Percentiles rank a stretch among this genome's conserved stretches.
Evolutionary conservation across 495 filamentous ascomycete species (phyloP).

Genomic region (Evernia prunastri): DNA sequence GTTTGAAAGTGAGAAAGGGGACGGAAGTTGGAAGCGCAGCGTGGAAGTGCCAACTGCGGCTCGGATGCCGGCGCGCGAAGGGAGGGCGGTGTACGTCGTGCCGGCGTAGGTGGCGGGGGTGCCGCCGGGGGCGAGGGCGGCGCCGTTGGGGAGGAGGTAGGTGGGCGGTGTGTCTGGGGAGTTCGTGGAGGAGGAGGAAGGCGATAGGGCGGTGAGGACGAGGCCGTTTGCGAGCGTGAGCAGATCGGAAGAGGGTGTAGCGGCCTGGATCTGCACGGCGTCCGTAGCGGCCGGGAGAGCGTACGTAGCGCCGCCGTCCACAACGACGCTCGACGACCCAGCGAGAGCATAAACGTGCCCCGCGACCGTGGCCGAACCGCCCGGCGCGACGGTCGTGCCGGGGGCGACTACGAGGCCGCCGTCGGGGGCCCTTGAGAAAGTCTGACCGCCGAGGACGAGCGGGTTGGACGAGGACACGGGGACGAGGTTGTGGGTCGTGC

Average conservation of each 20-base stretch:
- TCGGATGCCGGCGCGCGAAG: slow-evolving; percentile 9
- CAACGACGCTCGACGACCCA: slow-evolving; percentile 13
- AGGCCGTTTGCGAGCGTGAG: slow-evolving; percentile 18
- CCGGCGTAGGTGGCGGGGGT: slow-evolving; percentile 1
- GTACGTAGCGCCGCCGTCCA: slow-evolving; percentile 15
- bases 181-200: too few relatives aligned
- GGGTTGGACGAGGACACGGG: slow-evolving; percentile 13
- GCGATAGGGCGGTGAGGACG: slow-evolving; percentile 3
- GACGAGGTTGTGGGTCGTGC: slow-evolving; percentile 6
- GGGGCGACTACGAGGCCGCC: slow-evolving; percentile 15
- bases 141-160: slow-evolving; percentile 15
- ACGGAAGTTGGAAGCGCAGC: background rate
- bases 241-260: background rate
- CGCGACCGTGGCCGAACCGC: background rate
- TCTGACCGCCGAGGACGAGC: slow-evolving; percentile 11
- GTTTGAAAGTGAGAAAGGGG: too few relatives aligned
- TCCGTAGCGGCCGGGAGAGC: slow-evolving; percentile 14
- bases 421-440: slow-evolving; percentile 1
- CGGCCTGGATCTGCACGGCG: slow-evolving; percentile 11
- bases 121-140: slow-evolving; percentile 9
- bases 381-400: slow-evolving; percentile 12
- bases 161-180: background rate
- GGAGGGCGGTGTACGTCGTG: slow-evolving; percentile 17
- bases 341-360: slow-evolving; percentile 13
- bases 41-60: slow-evolving; percentile 11